A percentile compares a stretch with the other conserved stretches of the same genome.
These are phyloP conservation scores for Neltuma alba DNA, from an alignment of 306 rosid species.

Conservation along the genomic window DNA sequence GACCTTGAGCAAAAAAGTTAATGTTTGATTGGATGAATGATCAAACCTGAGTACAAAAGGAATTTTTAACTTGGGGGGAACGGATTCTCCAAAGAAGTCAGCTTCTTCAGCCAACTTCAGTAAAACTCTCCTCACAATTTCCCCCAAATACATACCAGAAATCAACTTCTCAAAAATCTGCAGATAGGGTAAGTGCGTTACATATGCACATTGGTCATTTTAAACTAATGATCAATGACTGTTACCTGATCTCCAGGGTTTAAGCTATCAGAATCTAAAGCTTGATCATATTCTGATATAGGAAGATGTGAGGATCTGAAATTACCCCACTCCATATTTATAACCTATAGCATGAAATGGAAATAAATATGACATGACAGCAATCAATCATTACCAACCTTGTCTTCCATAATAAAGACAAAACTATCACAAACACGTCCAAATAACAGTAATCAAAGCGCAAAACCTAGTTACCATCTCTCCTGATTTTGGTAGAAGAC, in stretches of 20 bases:
- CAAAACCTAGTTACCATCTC: slow-evolving; percentile 66
- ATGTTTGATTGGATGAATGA: slow-evolving; percentile 10
- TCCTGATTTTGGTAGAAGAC: slow-evolving; percentile 79
- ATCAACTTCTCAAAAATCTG: slow-evolving; percentile 93
- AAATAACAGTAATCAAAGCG: not conserved
- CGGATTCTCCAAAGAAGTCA: slow-evolving; percentile 75
- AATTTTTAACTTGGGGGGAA: slow-evolving; percentile 73
- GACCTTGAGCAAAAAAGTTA: not conserved
- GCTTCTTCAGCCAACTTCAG: slow-evolving; percentile 89
- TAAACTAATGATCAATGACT: slow-evolving; percentile 12
- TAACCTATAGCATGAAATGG: slow-evolving; percentile 56
- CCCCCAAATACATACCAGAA: slow-evolving; percentile 98
- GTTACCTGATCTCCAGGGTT: slow-evolving; percentile 97
- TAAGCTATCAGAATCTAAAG: slow-evolving; percentile 76
- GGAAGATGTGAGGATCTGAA: slow-evolving; percentile 90
- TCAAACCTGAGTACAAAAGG: slow-evolving; percentile 79
- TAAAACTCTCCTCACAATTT: slow-evolving; percentile 79
- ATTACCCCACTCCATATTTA: slow-evolving; percentile 99
- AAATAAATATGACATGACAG: slow-evolving; percentile 20
- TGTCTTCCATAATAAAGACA: slow-evolving; percentile 1
- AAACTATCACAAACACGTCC: not conserved
- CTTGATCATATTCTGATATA: slow-evolving; percentile 75
- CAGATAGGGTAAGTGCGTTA: slow-evolving; percentile 34
- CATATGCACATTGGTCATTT: slow-evolving; percentile 17
- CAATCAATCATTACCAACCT: not conserved